Evolutionary conservation across 2,329 filamentous ascomycete genomes (phyloP).

Genomic region (Penicillium occitanis): DNA sequence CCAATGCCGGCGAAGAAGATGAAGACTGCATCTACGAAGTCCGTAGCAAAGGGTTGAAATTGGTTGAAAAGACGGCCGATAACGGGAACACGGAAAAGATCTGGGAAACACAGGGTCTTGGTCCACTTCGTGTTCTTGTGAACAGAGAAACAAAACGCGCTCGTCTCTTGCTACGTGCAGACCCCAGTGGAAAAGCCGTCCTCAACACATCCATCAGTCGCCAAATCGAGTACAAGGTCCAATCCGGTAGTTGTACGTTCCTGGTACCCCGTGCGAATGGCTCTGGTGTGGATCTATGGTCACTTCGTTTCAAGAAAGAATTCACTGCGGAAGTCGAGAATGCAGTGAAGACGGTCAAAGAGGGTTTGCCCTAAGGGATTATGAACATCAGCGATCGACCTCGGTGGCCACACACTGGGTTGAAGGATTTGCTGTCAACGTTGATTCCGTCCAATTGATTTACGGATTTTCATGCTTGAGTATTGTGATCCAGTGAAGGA

Average conservation of each 20-base stretch:
- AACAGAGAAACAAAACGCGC: conserved; percentile 67
- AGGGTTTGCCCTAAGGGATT: conserved; percentile 9
- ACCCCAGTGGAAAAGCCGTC: conserved; percentile 70
- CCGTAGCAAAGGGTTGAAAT: conserved; percentile 68
- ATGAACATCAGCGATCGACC: not conserved
- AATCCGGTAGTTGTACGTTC: conserved; percentile 47
- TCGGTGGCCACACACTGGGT: not conserved
- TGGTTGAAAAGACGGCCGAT: conserved; percentile 40
- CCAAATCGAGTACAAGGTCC: conserved; percentile 61
- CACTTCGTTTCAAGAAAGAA: conserved; percentile 64
- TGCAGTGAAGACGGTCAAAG: conserved; percentile 20
- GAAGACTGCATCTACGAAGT: conserved; percentile 70
- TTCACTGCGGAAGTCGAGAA: conserved; percentile 46
- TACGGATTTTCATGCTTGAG: not conserved
- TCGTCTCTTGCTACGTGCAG: conserved; percentile 70
- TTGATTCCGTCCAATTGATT: not conserved
- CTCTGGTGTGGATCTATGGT: conserved; percentile 64
- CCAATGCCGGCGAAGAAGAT: conserved; percentile 68
- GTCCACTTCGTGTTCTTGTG: conserved; percentile 69
- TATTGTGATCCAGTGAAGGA: not conserved
- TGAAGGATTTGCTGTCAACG: not conserved
- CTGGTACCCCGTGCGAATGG: conserved; percentile 57
- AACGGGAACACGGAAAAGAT: conserved; percentile 14
- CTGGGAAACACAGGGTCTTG: conserved; percentile 71
- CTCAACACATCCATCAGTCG: conserved; percentile 67